Conservation (phyloP, 2,329 filamentous ascomycete species). For the Metarhizium anisopliae region DNA sequence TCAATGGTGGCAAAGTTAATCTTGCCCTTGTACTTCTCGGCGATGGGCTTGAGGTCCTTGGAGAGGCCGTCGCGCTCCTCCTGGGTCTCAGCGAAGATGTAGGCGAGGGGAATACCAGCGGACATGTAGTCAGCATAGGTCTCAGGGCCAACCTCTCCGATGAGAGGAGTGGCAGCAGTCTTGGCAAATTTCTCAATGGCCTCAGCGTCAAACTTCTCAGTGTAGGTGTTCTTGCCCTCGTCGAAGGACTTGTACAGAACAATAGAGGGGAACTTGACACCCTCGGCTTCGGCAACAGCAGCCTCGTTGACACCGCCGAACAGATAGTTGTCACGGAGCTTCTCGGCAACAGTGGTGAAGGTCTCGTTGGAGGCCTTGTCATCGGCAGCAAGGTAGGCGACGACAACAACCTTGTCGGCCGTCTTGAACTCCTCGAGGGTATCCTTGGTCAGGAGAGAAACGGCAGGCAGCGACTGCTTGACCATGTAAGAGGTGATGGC, state of each 20-base stretch:
- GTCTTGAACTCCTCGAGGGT: conserved; percentile 94
- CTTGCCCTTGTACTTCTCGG: conserved; percentile 84
- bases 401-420: conserved; percentile 89
- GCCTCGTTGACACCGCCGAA: conserved; percentile 85
- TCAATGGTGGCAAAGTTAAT: conserved; percentile 99
- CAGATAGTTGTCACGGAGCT: conserved; percentile 81
- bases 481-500: conserved; percentile 82
- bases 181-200: conserved; percentile 77
- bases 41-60: conserved; percentile 72
- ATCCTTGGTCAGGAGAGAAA: conserved; percentile 73
- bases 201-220: conserved; percentile 69
- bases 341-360: conserved; percentile 64
- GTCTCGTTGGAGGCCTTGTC: conserved; percentile 83
- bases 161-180: conserved; percentile 75
- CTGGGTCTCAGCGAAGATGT: conserved; percentile 89
- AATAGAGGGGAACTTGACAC: conserved; percentile 75
- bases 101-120: conserved; percentile 83
- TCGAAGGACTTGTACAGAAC: conserved; percentile 98
- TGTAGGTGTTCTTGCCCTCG: conserved; percentile 83
- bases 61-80: conserved; percentile 81
- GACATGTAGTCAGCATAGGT: conserved; percentile 95
- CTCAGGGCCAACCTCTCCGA: conserved; percentile 94
- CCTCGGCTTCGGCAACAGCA: conserved; percentile 78
- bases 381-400: conserved; percentile 74
- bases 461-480: conserved; percentile 91